Evolutionary conservation across 2,329 filamentous ascomycete genomes (phyloP).

Genomic region (Pseudocercospora cruenta): DNA sequence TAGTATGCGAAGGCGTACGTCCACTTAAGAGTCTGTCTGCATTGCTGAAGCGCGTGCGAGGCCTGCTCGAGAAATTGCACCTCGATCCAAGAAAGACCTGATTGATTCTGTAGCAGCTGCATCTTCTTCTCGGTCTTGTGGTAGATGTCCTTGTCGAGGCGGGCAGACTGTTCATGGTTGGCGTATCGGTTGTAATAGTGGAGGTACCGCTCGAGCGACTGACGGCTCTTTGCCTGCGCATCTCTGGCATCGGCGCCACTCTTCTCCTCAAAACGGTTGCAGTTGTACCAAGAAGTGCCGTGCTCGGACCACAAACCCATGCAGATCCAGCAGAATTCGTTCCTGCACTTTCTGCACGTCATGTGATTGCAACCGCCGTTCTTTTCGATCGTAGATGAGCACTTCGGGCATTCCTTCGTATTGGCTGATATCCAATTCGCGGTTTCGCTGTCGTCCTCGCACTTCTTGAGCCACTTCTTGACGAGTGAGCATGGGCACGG

Average conservation of each 20-base stretch:
- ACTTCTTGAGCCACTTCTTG: slow-evolving; percentile 97
- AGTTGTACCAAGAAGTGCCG: slow-evolving; percentile 99
- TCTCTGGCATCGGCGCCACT: slow-evolving; percentile 87
- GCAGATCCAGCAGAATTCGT: slow-evolving; percentile 99
- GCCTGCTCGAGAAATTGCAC: slow-evolving; percentile 95
- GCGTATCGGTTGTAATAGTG: slow-evolving; percentile 99
- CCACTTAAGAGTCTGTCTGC: slow-evolving; percentile 98
- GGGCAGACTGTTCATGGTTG: slow-evolving; percentile 97
- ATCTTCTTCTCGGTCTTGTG: slow-evolving; percentile 99
- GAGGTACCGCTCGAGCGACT: slow-evolving; percentile 91
- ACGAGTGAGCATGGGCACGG: slow-evolving; percentile 89
- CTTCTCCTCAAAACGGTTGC: slow-evolving; percentile 96
- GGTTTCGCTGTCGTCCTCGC: slow-evolving; percentile 95
- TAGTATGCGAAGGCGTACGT: slow-evolving; percentile 99
- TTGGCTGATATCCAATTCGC: slow-evolving; percentile 99
- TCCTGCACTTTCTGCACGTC: slow-evolving; percentile 93
- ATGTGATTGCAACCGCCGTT: slow-evolving; percentile 98
- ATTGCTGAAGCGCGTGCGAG: slow-evolving; percentile 90
- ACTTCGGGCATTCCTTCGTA: slow-evolving; percentile 96
- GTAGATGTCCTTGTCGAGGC: slow-evolving; percentile 93
- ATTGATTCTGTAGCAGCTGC: slow-evolving; percentile 90
- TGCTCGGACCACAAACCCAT: slow-evolving; percentile 99
- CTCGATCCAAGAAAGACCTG: slow-evolving; percentile 98
- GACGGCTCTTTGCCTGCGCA: slow-evolving; percentile 85
- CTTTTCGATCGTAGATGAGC: slow-evolving; percentile 97